A percentile compares a stretch with the other conserved stretches of the same genome.
Evolutionary conservation across 2,329 filamentous ascomycete species (phyloP).

Genomic region (Trichoderma sp.): DNA sequence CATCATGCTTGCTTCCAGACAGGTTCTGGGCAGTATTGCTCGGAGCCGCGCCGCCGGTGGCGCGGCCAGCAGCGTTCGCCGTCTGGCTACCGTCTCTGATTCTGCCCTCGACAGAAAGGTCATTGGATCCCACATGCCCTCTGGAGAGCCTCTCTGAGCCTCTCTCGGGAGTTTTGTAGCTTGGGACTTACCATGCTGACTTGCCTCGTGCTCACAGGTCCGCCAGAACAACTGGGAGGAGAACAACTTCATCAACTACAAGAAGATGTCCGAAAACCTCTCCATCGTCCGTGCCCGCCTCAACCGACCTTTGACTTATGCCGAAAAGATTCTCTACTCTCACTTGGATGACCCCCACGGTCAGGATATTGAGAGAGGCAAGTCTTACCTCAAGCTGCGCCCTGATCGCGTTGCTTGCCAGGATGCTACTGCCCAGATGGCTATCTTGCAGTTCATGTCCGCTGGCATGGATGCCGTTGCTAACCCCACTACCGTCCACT

Average conservation of each 20-base stretch:
- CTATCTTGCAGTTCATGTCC: conserved; percentile 99
- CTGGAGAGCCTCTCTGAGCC: background rate
- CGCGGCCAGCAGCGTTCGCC: conserved; percentile 63
- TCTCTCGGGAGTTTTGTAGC: background rate
- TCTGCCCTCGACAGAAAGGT: conserved; percentile 88
- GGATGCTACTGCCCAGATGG: conserved; percentile 99
- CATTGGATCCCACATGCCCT: conserved; percentile 32
- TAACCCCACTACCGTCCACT: conserved; percentile 95
- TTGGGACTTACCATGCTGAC: conserved; percentile 27
- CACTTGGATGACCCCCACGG: conserved; percentile 95
- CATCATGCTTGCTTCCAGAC: conserved; percentile 71
- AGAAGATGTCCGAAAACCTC: conserved; percentile 99
- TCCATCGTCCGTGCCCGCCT: conserved; percentile 84
- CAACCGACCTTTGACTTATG: conserved; percentile 89
- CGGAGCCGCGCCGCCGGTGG: conserved; percentile 58
- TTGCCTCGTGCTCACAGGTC: conserved; percentile 50
- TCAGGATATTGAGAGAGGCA: conserved; percentile 94
- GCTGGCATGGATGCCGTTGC: conserved; percentile 94
- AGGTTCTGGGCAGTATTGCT: conserved; percentile 66
- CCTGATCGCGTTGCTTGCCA: conserved; percentile 98
- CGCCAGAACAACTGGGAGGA: conserved; percentile 97
- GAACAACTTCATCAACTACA: conserved; percentile 98
- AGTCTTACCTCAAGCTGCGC: conserved; percentile 93
- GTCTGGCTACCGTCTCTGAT: conserved; percentile 85
- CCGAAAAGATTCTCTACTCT: conserved; percentile 99